A percentile compares a stretch with the other conserved stretches of the same genome.
These are phyloP conservation scores for Paulownia fortunei DNA, from an alignment of 257 asterid species.

Conservation along the genomic window DNA sequence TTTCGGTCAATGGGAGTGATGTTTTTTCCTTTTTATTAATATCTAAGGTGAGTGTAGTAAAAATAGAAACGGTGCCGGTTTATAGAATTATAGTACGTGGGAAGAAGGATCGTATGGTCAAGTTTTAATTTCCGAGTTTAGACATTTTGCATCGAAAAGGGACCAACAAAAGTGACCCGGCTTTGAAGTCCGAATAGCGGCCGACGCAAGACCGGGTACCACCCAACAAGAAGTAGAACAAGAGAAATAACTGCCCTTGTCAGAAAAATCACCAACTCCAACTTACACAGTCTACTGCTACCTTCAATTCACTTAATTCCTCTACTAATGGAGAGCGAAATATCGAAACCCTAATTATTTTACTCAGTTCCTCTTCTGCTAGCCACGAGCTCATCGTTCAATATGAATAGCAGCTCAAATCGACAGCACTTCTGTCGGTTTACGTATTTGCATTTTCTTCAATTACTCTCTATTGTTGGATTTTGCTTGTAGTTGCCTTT, in stretches of 20 bases:
- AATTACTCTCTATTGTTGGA: neutral
- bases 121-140: too few species aligned
- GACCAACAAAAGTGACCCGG: too few species aligned
- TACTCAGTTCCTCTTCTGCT: constrained; percentile 3
- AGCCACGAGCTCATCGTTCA: constrained; percentile 19
- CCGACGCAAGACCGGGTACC: neutral
- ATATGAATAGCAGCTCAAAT: constrained; percentile 21
- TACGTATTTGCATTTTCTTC: constrained; percentile 10
- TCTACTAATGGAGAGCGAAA: constrained; percentile 23
- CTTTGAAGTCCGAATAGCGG: too few species aligned
- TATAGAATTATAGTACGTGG: too few species aligned
- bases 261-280: constrained; percentile 44
- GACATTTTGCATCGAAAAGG: too few species aligned
- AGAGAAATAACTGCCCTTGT: constrained; percentile 40
- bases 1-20: too few species aligned
- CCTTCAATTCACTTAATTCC: constrained; percentile 31
- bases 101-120: too few species aligned
- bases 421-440: constrained; percentile 18
- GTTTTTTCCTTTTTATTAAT: too few species aligned
- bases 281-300: constrained; percentile 21
- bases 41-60: too few species aligned
- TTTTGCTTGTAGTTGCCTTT: constrained; percentile 15
- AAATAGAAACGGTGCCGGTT: too few species aligned
- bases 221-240: neutral
- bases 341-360: constrained; percentile 21